Base-by-base conservation (phyloP, 495 filamentous ascomycete genomes). In the Lindgomyces ingoldianus region DNA sequence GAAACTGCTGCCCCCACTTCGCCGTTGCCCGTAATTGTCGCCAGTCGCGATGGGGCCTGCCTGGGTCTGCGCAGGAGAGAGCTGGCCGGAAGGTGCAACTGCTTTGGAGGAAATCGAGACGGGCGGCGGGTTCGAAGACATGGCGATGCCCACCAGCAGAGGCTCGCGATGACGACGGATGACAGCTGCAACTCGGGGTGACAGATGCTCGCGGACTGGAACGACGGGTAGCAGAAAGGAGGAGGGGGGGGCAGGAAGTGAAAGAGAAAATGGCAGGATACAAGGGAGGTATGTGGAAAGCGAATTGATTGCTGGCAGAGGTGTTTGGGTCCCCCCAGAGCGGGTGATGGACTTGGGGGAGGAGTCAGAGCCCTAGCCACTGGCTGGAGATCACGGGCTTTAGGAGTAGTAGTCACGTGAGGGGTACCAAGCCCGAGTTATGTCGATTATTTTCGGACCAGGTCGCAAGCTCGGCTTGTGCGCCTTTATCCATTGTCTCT, bases 1-100 rank as follows among this genome's bases (percentile, higher is more conserved):
- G 72, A 83, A 82, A 67, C 82, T 86, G 57, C 87, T 84, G 49
- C 83, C 83, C 54, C 87, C 86, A 49, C 76, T 74, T 60, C 87
- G 84, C 71, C 85, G 78, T 71, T 88, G 86, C 36, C 80, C 71
- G 66, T 69, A 62, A 60, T 42, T 73, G 60, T 76, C 71, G 39
- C 67, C 64, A 48, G 67, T 53, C 45, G 68, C 51, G 57, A 68
- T 57, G 65, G 72, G 73, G 60, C 56, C 69, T 33, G 66, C 59
- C 52, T 74, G 73, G 6, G 66, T 68, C 57, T 69, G 72, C 9
- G 75, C 70, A 2, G 77, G 72, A 21, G 75, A 74, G 62, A 72
- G 46, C 69, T 73, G 52, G 72, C 72, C 57, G 57, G 77, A 52
- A 60, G 72, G 18, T 72, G 78, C 54, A 30, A 47, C n/a, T 18